Evolutionary conservation across 495 filamentous ascomycete species (phyloP), one percentile per base, ranked within the genome.

Genomic region (Xylaria acuta): DNA sequence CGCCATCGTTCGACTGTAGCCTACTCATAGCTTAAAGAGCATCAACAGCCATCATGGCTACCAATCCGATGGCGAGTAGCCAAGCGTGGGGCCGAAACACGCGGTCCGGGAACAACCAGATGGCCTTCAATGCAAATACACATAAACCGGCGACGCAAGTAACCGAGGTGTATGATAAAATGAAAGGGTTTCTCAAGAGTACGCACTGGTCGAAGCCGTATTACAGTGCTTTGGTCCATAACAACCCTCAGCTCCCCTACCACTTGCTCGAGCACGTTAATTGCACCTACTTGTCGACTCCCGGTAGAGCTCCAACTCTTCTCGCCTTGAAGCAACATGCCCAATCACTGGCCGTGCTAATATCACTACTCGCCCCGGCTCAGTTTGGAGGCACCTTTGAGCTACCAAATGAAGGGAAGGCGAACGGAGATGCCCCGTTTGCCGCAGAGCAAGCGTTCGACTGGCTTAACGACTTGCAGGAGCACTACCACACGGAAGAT

Each of bases 301-400:
- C 75, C 11, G 82, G 81, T 20, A 66, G 77, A 9, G 72, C 85
- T 12, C 87, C 86, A 6, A 88, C 86, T 20, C 76, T 89, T 38
- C 76, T 84, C 1, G 81, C 84, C 12, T 77, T 89, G 25, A 89
- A 89, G 75, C 85, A 87, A 74, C 86, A 88, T 67, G 86, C 84
- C 12, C 87, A 89, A 63, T 83, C 84, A 9, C 79, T 89, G 20
- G 80, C 80, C 63, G 76, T 82, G 7, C 79, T 89, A 22, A 88
- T 89, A 73, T 83, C 81, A 16, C 68, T 78, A 18, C 71, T 88
- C 45, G 81, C 75, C 9, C 80, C 86, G 45, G 77, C 27, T 75
- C 69, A 60, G n/a, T n/a, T 43, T 59, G 72, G 67, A 41, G 59
- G 65, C 16, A 64, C 59, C 16, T 22, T 71, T 2, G 59, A 64